These are phyloP conservation scores for Epichloe coenophiala DNA, from an alignment of 2,329 filamentous ascomycete species.

Conservation along the genomic window DNA sequence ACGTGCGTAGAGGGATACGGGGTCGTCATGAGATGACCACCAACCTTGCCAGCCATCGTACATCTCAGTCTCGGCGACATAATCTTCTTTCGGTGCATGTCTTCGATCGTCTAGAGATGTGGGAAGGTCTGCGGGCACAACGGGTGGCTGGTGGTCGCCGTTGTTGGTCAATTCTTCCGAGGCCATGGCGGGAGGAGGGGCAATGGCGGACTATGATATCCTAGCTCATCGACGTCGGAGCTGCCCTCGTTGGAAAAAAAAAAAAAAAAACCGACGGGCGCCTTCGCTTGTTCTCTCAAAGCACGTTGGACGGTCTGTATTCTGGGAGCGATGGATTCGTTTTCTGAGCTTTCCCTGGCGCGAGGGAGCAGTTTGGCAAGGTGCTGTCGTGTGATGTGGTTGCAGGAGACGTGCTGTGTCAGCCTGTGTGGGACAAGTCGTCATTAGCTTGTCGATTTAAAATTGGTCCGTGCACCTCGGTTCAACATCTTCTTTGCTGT, in stretches of 20 bases:
- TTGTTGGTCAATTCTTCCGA: slow-evolving; percentile 34
- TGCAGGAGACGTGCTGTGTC: not conserved
- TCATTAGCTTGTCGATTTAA: not conserved
- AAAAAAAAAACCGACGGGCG: not conserved
- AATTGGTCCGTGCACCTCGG: too few relatives aligned
- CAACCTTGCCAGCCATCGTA: slow-evolving; percentile 97
- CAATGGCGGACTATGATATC: slow-evolving; percentile 15
- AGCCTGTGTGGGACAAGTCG: not conserved
- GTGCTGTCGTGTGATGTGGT: slow-evolving; percentile 1
- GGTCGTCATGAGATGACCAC: slow-evolving; percentile 8
- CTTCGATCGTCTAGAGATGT: slow-evolving; percentile 83
- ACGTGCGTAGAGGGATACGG: not conserved
- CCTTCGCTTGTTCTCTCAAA: too few relatives aligned
- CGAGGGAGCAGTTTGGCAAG: not conserved
- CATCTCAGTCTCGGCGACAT: slow-evolving; percentile 78
- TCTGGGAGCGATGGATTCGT: not conserved
- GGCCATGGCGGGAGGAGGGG: slow-evolving; percentile 41
- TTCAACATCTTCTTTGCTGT: too few relatives aligned
- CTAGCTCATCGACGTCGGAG: slow-evolving; percentile 19
- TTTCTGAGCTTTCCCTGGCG: not conserved
- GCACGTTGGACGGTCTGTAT: too few relatives aligned
- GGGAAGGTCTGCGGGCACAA: slow-evolving; percentile 73
- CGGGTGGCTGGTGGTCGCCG: slow-evolving; percentile 28
- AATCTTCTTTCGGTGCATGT: slow-evolving; percentile 45
- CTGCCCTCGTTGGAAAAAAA: not conserved